phyloP scores from a whole-genome alignment of 202 grass and related monocot species.

The Schoenoplectus tabernaemontani region DNA sequence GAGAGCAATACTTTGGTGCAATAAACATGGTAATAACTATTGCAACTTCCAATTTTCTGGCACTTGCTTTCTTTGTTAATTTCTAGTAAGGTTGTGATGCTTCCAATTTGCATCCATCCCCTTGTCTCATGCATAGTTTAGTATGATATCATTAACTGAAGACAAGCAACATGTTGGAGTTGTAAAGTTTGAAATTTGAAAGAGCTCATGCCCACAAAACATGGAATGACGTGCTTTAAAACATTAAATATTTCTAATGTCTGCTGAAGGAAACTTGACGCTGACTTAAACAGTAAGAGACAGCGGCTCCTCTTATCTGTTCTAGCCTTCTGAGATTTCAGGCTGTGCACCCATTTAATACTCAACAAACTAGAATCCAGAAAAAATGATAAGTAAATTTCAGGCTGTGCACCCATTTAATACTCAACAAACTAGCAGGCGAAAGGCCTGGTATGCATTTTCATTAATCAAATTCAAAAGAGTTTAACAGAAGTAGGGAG shows the following conservation, averaged over 20 bases:
- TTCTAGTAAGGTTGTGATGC: slow-evolving; percentile 14
- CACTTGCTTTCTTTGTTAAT: slow-evolving; percentile 22
- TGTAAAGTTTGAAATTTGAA: slow-evolving; percentile 40
- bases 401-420: too few relatives aligned
- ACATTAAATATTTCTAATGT: slow-evolving; percentile 49
- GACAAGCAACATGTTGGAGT: slow-evolving; percentile 4
- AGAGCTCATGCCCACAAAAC: slow-evolving; percentile 69
- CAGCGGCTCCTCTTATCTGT: slow-evolving; percentile 16
- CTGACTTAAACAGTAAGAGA: slow-evolving; percentile 58
- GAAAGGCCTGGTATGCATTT: too few relatives aligned
- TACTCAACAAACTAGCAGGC: too few relatives aligned
- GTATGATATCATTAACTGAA: slow-evolving; percentile 13
- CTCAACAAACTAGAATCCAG: background rate
- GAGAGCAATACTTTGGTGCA: too few relatives aligned
- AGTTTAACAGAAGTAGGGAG: too few relatives aligned
- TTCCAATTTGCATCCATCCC: slow-evolving; percentile 25
- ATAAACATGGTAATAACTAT: too few relatives aligned
- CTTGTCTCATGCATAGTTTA: slow-evolving; percentile 7
- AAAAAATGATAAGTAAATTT: too few relatives aligned
- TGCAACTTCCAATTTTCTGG: slow-evolving; percentile 8
- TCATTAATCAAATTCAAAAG: too few relatives aligned
- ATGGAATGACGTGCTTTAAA: slow-evolving; percentile 40
- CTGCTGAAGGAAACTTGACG: slow-evolving; percentile 44
- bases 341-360: background rate
- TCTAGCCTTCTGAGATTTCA: too few relatives aligned